Base-by-base conservation (phyloP, 371 early-diverging fungal genomes). In the Mortierella sp. region DNA sequence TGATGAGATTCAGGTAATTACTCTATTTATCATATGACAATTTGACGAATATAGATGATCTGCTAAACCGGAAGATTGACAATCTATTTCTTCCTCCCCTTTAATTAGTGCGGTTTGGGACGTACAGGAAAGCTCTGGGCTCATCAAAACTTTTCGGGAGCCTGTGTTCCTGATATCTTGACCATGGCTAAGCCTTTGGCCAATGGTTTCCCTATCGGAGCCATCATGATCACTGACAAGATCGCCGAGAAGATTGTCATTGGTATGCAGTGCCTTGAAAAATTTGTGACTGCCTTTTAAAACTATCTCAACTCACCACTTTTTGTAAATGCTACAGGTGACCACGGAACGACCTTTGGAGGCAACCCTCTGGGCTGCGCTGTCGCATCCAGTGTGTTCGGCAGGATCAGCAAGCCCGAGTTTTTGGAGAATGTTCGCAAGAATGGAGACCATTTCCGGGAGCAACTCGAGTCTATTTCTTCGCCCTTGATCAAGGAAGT, bases 291-390 rank as follows among this genome's bases (percentile, higher is more conserved):
- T 26, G 12, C 32, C n/a, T 4, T 23, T 37, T 10, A 15, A 32
- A 26, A 37, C 63, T 32, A 6, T 9, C 31, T 37, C n/a, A n/a
- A 31, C 45, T 15, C 19, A 49, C 6, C 51, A 40, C n/a, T 82
- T 84, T 22, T 63, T 61, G n/a, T 28, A 34, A 19, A 26, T 40
- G 13, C 43, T 1, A 32, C 31, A 87, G 96, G 97, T 67, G 97
- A 97, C 72, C 98, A 98, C 75, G 98, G 99, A 57, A 97, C 98
- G 5, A 98, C 97, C 9, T 97, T 96, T 89, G 99, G 99, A 63
- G 98, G 98, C 53, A 93, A 92, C 72, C 97, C 98, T 13, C 83
- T 97, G 47, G 97, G 95, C 17, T 90, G 95, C 64, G 86, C 89
- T 43, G 91, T 92, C 13, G 97, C 93, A 22, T 83, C 89, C 26